Conservation (phyloP, 2,329 filamentous ascomycete species). For the Dothistroma pini region DNA sequence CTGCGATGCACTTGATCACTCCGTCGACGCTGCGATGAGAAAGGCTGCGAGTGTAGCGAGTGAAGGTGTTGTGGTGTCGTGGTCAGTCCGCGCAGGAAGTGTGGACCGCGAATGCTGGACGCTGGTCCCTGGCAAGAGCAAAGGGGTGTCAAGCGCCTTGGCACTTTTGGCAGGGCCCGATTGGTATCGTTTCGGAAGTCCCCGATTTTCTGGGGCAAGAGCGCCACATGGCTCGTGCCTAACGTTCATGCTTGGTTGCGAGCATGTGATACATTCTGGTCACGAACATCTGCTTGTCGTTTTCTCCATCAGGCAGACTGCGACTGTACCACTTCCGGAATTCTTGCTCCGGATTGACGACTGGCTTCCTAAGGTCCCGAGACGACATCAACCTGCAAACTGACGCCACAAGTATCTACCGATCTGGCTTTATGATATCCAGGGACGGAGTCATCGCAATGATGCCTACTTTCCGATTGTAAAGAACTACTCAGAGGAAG, state of each 20-base stretch:
- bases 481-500: too few species aligned
- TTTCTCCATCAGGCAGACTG: neutral
- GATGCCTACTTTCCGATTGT: neutral
- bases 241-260: neutral
- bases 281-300: neutral
- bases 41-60: neutral
- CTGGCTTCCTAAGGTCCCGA: neutral
- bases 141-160: slow-evolving; percentile 11
- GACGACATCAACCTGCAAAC: neutral
- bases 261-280: neutral
- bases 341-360: neutral
- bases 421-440: neutral
- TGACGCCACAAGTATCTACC: neutral
- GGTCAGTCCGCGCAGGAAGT: slow-evolving; percentile 6
- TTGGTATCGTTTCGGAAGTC: neutral
- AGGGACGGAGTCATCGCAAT: neutral
- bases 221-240: neutral
- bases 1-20: neutral
- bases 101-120: slow-evolving; percentile 17
- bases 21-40: neutral
- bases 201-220: neutral
- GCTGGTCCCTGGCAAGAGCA: slow-evolving; percentile 18
- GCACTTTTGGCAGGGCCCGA: neutral
- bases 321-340: neutral
- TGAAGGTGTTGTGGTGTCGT: neutral